These are phyloP conservation scores for Corymbia citriodora DNA, from an alignment of 441 rosid species.

Conservation along the genomic window DNA sequence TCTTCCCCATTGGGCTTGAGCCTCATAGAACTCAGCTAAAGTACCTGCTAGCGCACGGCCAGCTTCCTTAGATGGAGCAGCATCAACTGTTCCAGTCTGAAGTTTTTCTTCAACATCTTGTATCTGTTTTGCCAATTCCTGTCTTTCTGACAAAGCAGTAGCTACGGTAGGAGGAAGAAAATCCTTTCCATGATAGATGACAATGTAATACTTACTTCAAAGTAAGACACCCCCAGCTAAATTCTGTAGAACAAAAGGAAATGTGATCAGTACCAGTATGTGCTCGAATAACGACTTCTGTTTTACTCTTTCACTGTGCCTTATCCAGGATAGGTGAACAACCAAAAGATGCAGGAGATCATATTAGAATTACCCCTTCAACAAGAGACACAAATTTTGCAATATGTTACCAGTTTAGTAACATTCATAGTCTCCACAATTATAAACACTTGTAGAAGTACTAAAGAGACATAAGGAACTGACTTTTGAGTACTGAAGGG, in stretches of 20 bases:
- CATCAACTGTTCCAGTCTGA: constrained; percentile 38
- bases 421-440: not conserved
- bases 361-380: not conserved
- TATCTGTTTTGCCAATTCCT: constrained; percentile 64
- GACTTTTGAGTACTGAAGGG: not conserved
- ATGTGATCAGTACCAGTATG: not conserved
- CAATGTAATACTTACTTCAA: constrained; percentile 91
- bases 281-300: not conserved
- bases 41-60: constrained; percentile 77
- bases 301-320: not conserved
- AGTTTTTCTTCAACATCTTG: constrained; percentile 79
- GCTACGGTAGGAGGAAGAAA: constrained; percentile 88
- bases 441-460: not conserved
- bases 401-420: not conserved
- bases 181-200: constrained; percentile 93
- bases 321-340: not conserved
- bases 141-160: constrained; percentile 77
- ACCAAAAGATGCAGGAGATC: not conserved
- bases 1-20: constrained; percentile 92
- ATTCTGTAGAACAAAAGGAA: constrained; percentile 33
- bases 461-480: not conserved
- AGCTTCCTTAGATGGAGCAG: constrained; percentile 43
- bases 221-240: constrained; percentile 91
- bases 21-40: constrained; percentile 93
- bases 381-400: not conserved